Evolutionary conservation across 2,329 filamentous ascomycete genomes (phyloP), one percentile per base, ranked within the genome.

Genomic region (Xylariaceae sp.): DNA sequence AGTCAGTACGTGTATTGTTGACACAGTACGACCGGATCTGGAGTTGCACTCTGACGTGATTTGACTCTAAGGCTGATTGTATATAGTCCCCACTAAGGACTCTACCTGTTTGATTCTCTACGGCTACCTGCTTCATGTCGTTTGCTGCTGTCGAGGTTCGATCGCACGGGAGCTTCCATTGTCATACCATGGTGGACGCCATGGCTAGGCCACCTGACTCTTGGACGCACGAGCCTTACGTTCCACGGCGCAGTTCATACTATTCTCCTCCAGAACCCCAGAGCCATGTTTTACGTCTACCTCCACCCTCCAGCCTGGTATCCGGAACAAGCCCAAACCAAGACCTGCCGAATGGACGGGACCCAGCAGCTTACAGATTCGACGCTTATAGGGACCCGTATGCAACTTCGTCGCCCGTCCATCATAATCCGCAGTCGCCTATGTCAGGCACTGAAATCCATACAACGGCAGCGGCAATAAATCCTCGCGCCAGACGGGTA

Each of bases 181-280:
- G 55, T 59, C 58, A 62, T 67, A 67, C 61, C 63, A 70, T 70
- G 67, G 64, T 70, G 65, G 64, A 67, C 55, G 62, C 64, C 54
- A 70, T 70, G 67, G 64, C 67, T 52, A 67, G 66, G 57, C 65
- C 63, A 61, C 58, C 64, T 46, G 63, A 68, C 59, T 64, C 67
- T 44, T 70, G 67, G 67, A 61, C 59, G 44, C 64, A 65, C 20
- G 64, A 65, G 52, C 61, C 61, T 60, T 68, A 67, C 56, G 60
- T 62, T 62, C 66, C 67, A 56, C 62, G 66, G 57, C 62, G 60
- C 54, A 41, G 60, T 42, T 59, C 63, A 20, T 65, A 64, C 51
- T 68, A 66, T 54, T 46, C 59, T 29, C 48, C 59, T 29, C 65
- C 62, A 63, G 67, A 66, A 20, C 63, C 65, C 41, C 62, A 61